phyloP scores from a whole-genome alignment of 225 moss, liverwort and hornwort species.

The Pseudoscleropodium purum region DNA sequence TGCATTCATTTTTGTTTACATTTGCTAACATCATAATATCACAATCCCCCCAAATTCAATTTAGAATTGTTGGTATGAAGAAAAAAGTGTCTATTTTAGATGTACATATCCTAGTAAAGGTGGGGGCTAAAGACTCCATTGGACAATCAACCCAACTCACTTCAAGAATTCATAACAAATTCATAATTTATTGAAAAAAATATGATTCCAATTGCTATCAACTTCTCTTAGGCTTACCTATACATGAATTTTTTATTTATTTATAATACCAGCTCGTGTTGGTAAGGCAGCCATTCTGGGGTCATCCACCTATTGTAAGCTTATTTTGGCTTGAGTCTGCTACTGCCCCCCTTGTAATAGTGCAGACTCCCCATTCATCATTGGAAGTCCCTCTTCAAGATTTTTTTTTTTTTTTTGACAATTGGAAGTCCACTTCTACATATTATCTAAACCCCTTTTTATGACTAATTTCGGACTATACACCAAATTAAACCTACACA shows the following conservation, averaged over 20 bases:
- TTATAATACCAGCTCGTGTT: rapidly evolving
- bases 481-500: background rate
- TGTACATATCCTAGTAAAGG: rapidly evolving
- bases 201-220: background rate
- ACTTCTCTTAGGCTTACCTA: background rate
- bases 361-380: background rate
- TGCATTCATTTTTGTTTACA: background rate
- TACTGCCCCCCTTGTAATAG: background rate
- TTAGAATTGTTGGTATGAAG: background rate
- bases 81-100: background rate
- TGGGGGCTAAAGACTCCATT: background rate
- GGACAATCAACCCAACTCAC: rapidly evolving
- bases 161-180: background rate
- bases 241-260: no score
- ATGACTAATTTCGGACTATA: background rate
- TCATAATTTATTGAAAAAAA: background rate
- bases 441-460: no score
- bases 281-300: background rate
- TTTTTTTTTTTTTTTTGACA: background rate
- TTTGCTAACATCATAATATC: no score
- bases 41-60: rapidly evolving
- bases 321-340: background rate
- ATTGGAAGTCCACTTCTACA: background rate
- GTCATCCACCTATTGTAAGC: background rate
- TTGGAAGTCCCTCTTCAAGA: background rate